Evolutionary conservation across 1,284 basidiomycete species (phyloP), one percentile per base, ranked within the genome.

Genomic region (Boletus sp.): DNA sequence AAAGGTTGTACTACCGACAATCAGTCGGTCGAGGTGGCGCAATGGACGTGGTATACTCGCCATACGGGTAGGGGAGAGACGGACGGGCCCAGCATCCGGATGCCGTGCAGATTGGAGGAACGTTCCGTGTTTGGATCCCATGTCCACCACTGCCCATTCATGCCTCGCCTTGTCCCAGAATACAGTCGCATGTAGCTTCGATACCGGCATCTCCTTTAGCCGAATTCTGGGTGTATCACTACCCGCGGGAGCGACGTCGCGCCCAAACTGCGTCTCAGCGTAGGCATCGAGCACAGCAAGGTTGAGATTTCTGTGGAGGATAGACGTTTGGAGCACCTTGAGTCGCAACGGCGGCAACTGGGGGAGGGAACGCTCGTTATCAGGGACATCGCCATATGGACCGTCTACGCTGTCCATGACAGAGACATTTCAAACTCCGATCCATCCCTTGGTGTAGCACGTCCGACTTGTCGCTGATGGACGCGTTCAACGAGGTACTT

Each of bases 111-210:
- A 55, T 46, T 66, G 68, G 19, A 86, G 51, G 61, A 82, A 88
- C 2, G 87, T 88, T 8, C 87, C 88, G 57, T 90, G 88, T 62
- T 81, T 83, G 34, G 84, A 88, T 19, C 87, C 87, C 84, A 88
- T 85, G 59, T 90, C 87, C 10, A 90, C 87, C 32, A 85, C 69
- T 8, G 76, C 74, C 86, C 85, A 89, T 51, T 79, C 74, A 12
- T 64, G 60, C 48, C 75, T 71, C 16, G 66, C 65, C 25, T 69
- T 67, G 58, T 89, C 84, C 82, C 82, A 88, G 58, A 78, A 90
- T 1, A 76, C 71, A 3, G 82, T 85, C 8, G 86, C 83, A 59
- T 90, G 88, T 44, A 86, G 56, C 65, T 89, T 90, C 3, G 86
- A 88, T 8, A 88, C 85, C 53, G 78, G 76, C 81, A 90, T 84